These are phyloP conservation scores for Pseudocercospora macadamiae DNA, from an alignment of 2,329 filamentous ascomycete species.

Conservation along the genomic window DNA sequence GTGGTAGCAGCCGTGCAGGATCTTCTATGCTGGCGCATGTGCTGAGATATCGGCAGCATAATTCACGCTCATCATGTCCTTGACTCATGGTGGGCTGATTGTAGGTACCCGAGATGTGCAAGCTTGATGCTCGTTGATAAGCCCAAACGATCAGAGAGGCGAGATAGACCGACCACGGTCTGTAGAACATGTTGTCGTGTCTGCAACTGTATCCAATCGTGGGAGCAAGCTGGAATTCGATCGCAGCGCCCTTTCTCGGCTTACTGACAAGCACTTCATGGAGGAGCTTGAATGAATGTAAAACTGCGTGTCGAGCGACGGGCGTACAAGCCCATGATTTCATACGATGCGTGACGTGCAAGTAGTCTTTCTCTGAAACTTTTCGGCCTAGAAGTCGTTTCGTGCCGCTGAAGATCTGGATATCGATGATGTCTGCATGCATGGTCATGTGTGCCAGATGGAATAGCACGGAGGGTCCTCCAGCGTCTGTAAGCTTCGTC, in stretches of 20 bases:
- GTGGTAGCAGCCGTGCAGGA: slow-evolving; percentile 74
- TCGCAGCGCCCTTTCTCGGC: slow-evolving; percentile 6
- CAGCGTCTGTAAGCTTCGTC: slow-evolving; percentile 30
- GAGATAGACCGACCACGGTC: slow-evolving; percentile 92
- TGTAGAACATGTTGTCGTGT: slow-evolving; percentile 82
- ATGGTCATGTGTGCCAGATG: slow-evolving; percentile 94
- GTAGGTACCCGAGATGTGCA: slow-evolving; percentile 17
- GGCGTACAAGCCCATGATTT: slow-evolving; percentile 85
- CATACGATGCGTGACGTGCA: slow-evolving; percentile 78
- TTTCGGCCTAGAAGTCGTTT: slow-evolving; percentile 79
- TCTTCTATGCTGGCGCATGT: slow-evolving; percentile 52
- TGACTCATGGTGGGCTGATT: slow-evolving; percentile 64
- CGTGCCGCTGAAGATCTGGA: slow-evolving; percentile 88
- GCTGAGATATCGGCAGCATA: slow-evolving; percentile 25
- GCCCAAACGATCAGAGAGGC: slow-evolving; percentile 88
- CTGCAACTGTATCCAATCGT: slow-evolving; percentile 69
- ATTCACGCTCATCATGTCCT: slow-evolving; percentile 34
- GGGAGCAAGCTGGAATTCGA: slow-evolving; percentile 40
- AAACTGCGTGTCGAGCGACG: slow-evolving; percentile 82
- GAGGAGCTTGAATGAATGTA: slow-evolving; percentile 85
- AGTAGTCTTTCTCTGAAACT: slow-evolving; percentile 79
- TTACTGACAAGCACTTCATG: slow-evolving; percentile 71
- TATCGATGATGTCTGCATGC: slow-evolving; percentile 92
- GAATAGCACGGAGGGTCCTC: slow-evolving; percentile 79
- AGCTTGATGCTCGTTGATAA: slow-evolving; percentile 71